These are phyloP conservation scores for Lactifluus subvellereus DNA, from an alignment of 768 basidiomycete species.

Conservation along the genomic window DNA sequence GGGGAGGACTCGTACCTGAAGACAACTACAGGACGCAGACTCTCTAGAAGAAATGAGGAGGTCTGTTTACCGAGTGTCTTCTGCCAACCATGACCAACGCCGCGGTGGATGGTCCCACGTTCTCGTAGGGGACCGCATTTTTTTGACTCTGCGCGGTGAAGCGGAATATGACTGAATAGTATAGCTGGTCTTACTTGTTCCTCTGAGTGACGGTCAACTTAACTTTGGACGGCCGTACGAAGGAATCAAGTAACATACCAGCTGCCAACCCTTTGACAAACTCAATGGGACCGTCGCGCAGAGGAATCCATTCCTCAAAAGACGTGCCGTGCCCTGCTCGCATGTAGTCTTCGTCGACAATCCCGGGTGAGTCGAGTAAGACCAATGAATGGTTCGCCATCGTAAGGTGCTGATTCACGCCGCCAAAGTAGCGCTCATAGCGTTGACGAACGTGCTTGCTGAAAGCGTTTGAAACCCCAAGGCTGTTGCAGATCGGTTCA, in stretches of 20 bases:
- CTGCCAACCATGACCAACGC: slow-evolving; percentile 78
- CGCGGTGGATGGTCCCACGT: slow-evolving; percentile 60
- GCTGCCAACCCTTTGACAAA: slow-evolving; percentile 47
- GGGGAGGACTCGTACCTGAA: slow-evolving; percentile 50
- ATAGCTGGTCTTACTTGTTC: slow-evolving; percentile 43
- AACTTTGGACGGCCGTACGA: no score
- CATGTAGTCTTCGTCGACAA: slow-evolving; percentile 78
- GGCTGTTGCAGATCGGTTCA: background rate
- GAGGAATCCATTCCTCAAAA: slow-evolving; percentile 53
- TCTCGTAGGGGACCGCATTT: slow-evolving; percentile 76
- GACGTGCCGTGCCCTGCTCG: slow-evolving; percentile 44
- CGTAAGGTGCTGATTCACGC: slow-evolving; percentile 53
- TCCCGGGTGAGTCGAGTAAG: slow-evolving; percentile 68
- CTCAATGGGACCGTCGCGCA: slow-evolving; percentile 49
- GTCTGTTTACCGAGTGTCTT: slow-evolving; percentile 78
- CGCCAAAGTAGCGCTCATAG: slow-evolving; percentile 61
- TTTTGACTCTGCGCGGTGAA: slow-evolving; percentile 67
- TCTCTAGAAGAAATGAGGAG: slow-evolving; percentile 62
- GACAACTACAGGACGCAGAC: slow-evolving; percentile 57
- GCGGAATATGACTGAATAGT: slow-evolving; percentile 81
- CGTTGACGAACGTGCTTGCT: slow-evolving; percentile 43
- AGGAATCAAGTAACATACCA: slow-evolving; percentile 26
- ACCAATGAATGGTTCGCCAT: slow-evolving; percentile 69
- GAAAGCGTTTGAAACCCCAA: slow-evolving; percentile 17
- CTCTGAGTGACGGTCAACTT: slow-evolving; percentile 12